These are phyloP conservation scores for Saxispiralis lemnorum DNA, from an alignment of 495 filamentous ascomycete genomes.

Conservation along the genomic window DNA sequence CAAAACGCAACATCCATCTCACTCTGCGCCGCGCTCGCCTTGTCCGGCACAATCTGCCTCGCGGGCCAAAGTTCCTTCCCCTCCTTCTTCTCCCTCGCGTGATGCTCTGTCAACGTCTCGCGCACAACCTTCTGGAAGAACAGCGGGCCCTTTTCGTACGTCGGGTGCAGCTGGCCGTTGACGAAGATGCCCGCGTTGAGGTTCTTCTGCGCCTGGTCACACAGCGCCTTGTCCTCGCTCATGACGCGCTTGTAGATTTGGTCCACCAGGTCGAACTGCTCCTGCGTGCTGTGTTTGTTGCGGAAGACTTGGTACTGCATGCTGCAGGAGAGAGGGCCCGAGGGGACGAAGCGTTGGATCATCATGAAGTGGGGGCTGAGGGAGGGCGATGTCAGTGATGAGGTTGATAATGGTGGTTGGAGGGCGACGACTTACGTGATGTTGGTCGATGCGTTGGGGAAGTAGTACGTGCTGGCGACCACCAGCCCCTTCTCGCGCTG, in stretches of 20 bases:
- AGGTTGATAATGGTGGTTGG: not conserved
- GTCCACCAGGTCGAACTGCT: constrained; percentile 28
- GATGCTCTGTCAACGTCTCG: constrained; percentile 26
- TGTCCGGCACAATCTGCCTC: constrained; percentile 17
- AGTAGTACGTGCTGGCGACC: constrained; percentile 29
- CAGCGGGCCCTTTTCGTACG: constrained; percentile 29
- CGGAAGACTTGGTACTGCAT: constrained; percentile 35
- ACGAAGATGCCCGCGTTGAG: constrained; percentile 28
- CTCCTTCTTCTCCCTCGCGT: constrained; percentile 25
- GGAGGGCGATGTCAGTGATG: constrained; percentile 10
- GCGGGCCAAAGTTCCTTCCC: constrained; percentile 34
- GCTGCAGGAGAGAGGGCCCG: constrained; percentile 20
- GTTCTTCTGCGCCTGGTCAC: constrained; percentile 27
- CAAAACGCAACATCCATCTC: constrained; percentile 29
- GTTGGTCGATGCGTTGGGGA: constrained; percentile 30
- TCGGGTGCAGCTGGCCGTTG: constrained; percentile 31
- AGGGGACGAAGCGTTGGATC: constrained; percentile 31
- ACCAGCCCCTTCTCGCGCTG: constrained; percentile 20
- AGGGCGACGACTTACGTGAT: constrained; percentile 34
- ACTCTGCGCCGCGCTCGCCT: constrained; percentile 18
- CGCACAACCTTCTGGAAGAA: constrained; percentile 31
- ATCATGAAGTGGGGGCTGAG: constrained; percentile 32
- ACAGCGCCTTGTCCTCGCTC: constrained; percentile 32
- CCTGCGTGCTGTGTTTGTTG: constrained; percentile 28
- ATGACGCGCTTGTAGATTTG: constrained; percentile 29